These are phyloP conservation scores for Leccinum griseonigrum DNA, from an alignment of 1,284 basidiomycete genomes.

Conservation along the genomic window DNA sequence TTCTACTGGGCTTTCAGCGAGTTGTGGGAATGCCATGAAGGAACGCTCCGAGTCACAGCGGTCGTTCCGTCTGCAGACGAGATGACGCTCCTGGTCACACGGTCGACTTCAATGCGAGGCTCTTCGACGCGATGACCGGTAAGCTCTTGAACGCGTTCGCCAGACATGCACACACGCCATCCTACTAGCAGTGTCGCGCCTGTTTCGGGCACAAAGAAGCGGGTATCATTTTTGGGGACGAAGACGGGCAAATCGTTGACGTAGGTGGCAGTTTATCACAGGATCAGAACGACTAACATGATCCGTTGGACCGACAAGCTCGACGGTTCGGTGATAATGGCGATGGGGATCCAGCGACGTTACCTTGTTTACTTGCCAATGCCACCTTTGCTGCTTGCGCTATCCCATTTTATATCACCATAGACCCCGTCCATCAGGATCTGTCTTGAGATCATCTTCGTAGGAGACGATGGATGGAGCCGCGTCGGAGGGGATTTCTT, in stretches of 20 bases:
- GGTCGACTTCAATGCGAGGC: conserved; percentile 80
- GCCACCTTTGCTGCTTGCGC: conserved; percentile 70
- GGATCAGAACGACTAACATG: conserved; percentile 13
- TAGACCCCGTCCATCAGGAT: conserved; percentile 90
- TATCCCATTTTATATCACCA: conserved; percentile 96
- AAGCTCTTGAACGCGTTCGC: conserved; percentile 83
- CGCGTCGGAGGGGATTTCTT: conserved; percentile 14
- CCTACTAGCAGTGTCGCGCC: conserved; percentile 51
- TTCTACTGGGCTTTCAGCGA: too few relatives aligned
- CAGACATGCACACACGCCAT: conserved; percentile 62
- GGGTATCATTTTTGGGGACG: conserved; percentile 84
- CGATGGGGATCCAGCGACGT: conserved; percentile 81
- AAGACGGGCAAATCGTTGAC: conserved; percentile 81
- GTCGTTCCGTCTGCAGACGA: conserved; percentile 73
- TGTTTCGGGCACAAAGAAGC: conserved; percentile 84
- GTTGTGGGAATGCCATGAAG: too few relatives aligned
- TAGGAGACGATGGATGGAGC: conserved; percentile 27
- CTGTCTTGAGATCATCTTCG: conserved; percentile 58
- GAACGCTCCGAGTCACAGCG: conserved; percentile 55
- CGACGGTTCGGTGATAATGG: conserved; percentile 72
- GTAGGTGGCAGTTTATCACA: conserved; percentile 46
- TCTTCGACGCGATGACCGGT: conserved; percentile 85
- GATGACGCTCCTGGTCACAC: conserved; percentile 78
- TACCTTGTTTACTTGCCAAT: conserved; percentile 90
- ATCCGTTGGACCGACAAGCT: conserved; percentile 44